Conservation (phyloP, 2,329 filamentous ascomycete genomes). For the Dichotomopilus funicola region DNA sequence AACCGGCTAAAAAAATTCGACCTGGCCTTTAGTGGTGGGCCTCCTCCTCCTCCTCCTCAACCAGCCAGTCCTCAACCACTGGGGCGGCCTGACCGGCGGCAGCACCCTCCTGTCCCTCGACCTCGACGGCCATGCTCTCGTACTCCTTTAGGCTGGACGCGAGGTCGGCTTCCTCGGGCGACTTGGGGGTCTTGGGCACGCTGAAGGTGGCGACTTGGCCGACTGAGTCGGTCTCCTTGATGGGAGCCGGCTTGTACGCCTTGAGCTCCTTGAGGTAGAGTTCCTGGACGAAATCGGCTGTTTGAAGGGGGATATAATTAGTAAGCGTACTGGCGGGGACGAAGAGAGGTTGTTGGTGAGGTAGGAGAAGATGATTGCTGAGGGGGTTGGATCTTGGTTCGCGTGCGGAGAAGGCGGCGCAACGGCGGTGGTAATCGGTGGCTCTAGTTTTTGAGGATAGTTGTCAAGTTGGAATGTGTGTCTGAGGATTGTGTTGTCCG, state of each 20-base stretch:
- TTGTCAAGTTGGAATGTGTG: neutral
- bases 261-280: slow-evolving; percentile 95
- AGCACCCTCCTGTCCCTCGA: slow-evolving; percentile 73
- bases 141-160: slow-evolving; percentile 89
- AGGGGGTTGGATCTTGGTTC: neutral
- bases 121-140: slow-evolving; percentile 87
- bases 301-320: slow-evolving; percentile 2
- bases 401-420: neutral
- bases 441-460: neutral
- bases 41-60: slow-evolving; percentile 64
- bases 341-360: neutral
- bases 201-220: slow-evolving; percentile 87
- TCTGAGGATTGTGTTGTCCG: too few species aligned
- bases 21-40: slow-evolving; percentile 38
- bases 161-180: slow-evolving; percentile 90
- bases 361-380: neutral
- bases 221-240: slow-evolving; percentile 82
- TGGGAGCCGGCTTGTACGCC: slow-evolving; percentile 77
- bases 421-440: neutral
- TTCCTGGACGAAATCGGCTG: slow-evolving; percentile 96
- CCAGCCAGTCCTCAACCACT: slow-evolving; percentile 67
- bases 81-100: slow-evolving; percentile 55
- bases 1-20: too few species aligned
- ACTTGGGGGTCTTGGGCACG: slow-evolving; percentile 72
- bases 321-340: neutral